Percentiles rank a stretch among this genome's conserved stretches.
Conservation (phyloP, 2,329 filamentous ascomycete genomes). For the Paracoccidioides lutzii region DNA sequence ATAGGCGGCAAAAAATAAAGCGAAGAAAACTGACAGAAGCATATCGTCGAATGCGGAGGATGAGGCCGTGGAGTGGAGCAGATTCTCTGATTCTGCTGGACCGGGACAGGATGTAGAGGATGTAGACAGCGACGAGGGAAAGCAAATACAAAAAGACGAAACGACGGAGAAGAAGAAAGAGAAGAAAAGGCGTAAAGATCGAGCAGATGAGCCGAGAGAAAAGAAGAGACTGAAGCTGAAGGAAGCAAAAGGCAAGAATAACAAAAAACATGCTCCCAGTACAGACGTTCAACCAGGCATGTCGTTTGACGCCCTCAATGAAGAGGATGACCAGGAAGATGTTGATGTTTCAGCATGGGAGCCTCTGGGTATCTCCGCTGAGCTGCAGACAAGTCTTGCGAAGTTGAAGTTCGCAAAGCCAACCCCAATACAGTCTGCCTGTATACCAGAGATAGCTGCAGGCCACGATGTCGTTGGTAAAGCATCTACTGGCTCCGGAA, state of each 20-base stretch:
- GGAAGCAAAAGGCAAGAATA: conserved; percentile 18
- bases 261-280: neutral
- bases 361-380: conserved; percentile 56
- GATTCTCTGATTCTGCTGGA: conserved; percentile 44
- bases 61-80: conserved; percentile 49
- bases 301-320: conserved; percentile 27
- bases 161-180: conserved; percentile 17
- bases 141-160: conserved; percentile 8
- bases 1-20: conserved; percentile 25
- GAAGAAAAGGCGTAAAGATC: conserved; percentile 15
- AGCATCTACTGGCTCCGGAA: conserved; percentile 89
- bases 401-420: conserved; percentile 69
- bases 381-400: conserved; percentile 59
- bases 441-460: conserved; percentile 69
- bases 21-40: conserved; percentile 14
- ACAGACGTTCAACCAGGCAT: conserved; percentile 20
- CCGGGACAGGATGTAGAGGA: conserved; percentile 4
- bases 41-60: conserved; percentile 12
- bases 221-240: conserved; percentile 17
- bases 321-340: conserved; percentile 43
- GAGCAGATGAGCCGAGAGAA: conserved; percentile 3
- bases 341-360: conserved; percentile 68
- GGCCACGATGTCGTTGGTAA: conserved; percentile 92
- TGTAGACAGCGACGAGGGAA: conserved; percentile 12
- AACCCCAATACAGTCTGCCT: conserved; percentile 63